Conservation (phyloP, 208 protist species). For the Trypanosoma theileri region DNA sequence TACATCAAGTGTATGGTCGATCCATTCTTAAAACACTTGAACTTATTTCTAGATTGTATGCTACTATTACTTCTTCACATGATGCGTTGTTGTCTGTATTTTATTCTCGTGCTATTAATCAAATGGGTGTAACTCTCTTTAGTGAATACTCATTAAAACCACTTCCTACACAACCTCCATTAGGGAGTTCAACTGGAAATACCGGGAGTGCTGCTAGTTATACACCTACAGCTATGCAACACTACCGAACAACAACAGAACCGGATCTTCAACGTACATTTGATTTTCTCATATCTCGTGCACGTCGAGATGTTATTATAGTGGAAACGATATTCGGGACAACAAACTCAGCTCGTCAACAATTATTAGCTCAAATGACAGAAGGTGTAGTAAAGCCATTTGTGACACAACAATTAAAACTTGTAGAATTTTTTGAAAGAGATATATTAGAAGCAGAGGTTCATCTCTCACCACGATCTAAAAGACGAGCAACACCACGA, state of each 20-base stretch:
- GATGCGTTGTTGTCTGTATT: slow-evolving; percentile 73
- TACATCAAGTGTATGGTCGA: slow-evolving; percentile 64
- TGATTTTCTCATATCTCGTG: slow-evolving; percentile 63
- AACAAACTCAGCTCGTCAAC: slow-evolving; percentile 70
- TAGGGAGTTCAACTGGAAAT: slow-evolving; percentile 33
- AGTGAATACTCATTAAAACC: slow-evolving; percentile 68
- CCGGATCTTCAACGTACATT: slow-evolving; percentile 57
- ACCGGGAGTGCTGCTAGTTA: slow-evolving; percentile 4
- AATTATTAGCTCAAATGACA: slow-evolving; percentile 72
- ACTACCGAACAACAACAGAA: slow-evolving; percentile 58
- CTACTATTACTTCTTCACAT: slow-evolving; percentile 59
- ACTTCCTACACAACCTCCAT: slow-evolving; percentile 50
- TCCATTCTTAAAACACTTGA: slow-evolving; percentile 77
- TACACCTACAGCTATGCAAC: slow-evolving; percentile 53
- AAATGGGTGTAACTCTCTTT: slow-evolving; percentile 68
- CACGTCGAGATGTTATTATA: slow-evolving; percentile 72
- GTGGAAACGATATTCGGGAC: slow-evolving; percentile 85
- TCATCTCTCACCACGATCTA: slow-evolving; percentile 62
- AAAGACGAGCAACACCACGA: slow-evolving; percentile 43
- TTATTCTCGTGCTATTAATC: slow-evolving; percentile 67
- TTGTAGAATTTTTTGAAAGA: slow-evolving; percentile 58
- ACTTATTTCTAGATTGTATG: slow-evolving; percentile 72
- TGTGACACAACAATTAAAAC: slow-evolving; percentile 75
- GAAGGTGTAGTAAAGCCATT: slow-evolving; percentile 82
- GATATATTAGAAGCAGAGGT: slow-evolving; percentile 58